phyloP scores from a whole-genome alignment of 768 basidiomycete genomes.

The Kwoniella bestiolae region DNA sequence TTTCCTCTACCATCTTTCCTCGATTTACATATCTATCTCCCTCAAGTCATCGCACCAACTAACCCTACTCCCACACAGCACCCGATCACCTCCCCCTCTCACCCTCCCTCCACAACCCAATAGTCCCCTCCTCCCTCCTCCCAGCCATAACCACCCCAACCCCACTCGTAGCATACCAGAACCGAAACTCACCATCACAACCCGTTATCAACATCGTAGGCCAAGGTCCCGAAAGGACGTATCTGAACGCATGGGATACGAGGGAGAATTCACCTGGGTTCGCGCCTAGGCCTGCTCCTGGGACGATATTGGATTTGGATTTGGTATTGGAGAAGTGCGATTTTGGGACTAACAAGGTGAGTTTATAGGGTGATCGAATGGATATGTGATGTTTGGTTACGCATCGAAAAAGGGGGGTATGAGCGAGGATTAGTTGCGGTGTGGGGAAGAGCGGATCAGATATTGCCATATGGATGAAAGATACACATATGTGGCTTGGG shows the following conservation, averaged over 20 bases:
- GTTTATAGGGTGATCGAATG: slow-evolving; percentile 15
- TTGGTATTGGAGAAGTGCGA: slow-evolving; percentile 90
- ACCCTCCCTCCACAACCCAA: slow-evolving; percentile 50
- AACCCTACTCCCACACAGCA: slow-evolving; percentile 25
- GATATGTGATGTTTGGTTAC: too few species aligned
- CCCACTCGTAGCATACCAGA: slow-evolving; percentile 44
- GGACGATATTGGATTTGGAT: slow-evolving; percentile 87
- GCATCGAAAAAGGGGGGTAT: too few species aligned
- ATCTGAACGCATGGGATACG: slow-evolving; percentile 63
- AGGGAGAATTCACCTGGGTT: slow-evolving; percentile 64
- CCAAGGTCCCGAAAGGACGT: slow-evolving; percentile 75
- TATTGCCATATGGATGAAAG: too few species aligned
- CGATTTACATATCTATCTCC: not conserved
- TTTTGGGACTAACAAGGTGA: slow-evolving; percentile 67
- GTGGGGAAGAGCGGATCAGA: too few species aligned
- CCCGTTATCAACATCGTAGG: slow-evolving; percentile 68
- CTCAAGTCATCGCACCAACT: not conserved
- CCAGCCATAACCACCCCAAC: slow-evolving; percentile 30
- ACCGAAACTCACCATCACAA: slow-evolving; percentile 36
- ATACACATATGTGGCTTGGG: too few species aligned
- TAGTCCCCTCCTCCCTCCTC: slow-evolving; percentile 49
- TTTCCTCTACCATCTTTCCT: not conserved
- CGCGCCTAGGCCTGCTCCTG: slow-evolving; percentile 82
- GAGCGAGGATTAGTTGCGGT: too few species aligned
- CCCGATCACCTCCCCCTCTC: slow-evolving; percentile 51